Conservation (phyloP, 2,329 filamentous ascomycete genomes). For the Anthostomella pinea region DNA sequence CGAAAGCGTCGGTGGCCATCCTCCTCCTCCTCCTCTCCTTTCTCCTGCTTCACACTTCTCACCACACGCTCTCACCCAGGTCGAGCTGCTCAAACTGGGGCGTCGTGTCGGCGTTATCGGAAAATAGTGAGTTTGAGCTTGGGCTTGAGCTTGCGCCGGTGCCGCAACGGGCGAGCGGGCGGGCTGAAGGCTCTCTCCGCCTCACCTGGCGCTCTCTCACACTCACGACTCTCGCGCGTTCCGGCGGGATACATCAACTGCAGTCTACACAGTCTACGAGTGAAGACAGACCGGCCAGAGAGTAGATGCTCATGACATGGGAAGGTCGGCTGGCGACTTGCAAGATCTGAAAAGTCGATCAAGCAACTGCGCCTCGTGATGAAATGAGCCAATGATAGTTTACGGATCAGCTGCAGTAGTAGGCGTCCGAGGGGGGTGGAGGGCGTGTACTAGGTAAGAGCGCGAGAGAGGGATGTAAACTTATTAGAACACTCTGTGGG, state of each 20-base stretch:
- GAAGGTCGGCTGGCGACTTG: slow-evolving; percentile 11
- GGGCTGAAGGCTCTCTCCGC: slow-evolving; percentile 23
- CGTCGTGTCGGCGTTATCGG: not conserved
- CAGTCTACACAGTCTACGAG: slow-evolving; percentile 20
- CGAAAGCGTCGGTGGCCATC: slow-evolving; percentile 31
- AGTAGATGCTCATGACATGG: slow-evolving; percentile 20
- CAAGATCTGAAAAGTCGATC: slow-evolving; percentile 21
- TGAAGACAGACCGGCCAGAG: slow-evolving; percentile 16
- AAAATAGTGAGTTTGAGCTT: too few relatives aligned
- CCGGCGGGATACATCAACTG: slow-evolving; percentile 31
- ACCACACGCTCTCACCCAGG: slow-evolving; percentile 4
- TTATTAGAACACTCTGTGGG: slow-evolving; percentile 3
- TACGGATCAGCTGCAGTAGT: slow-evolving; percentile 2
- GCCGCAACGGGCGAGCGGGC: slow-evolving; percentile 18
- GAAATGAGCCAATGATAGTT: slow-evolving; percentile 15
- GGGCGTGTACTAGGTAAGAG: slow-evolving; percentile 10
- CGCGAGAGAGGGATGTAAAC: not conserved
- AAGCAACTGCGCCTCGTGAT: slow-evolving; percentile 25
- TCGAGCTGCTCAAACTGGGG: slow-evolving; percentile 1
- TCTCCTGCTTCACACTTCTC: slow-evolving; percentile 13
- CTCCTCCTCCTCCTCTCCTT: slow-evolving; percentile 11
- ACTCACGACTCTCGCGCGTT: slow-evolving; percentile 18
- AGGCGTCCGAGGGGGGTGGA: not conserved
- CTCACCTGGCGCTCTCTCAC: slow-evolving; percentile 23
- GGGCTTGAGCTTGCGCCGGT: slow-evolving; percentile 10